Percentiles rank a stretch among this genome's conserved stretches.
These are phyloP conservation scores for Syzygium grande DNA, from an alignment of 345 rosid genomes.

Conservation along the genomic window DNA sequence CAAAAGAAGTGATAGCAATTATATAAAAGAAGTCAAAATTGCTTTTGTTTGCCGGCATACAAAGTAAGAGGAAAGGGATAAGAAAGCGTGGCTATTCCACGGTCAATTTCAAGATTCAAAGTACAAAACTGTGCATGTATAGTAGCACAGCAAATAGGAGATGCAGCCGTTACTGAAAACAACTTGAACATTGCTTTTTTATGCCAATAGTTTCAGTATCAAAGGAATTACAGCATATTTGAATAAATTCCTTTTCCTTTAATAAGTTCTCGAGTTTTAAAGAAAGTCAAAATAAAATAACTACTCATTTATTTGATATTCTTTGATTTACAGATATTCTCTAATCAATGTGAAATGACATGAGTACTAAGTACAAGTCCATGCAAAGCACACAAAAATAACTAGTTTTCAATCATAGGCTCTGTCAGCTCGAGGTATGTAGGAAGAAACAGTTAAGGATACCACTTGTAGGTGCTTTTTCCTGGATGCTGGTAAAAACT, in stretches of 20 bases:
- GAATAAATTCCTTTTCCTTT: neutral
- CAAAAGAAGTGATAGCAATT: neutral
- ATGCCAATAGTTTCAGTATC: neutral
- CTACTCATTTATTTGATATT: neutral
- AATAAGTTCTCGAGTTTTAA: neutral
- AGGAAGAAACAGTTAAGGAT: conserved; percentile 32
- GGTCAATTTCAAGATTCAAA: neutral
- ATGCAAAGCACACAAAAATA: neutral
- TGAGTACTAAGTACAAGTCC: neutral
- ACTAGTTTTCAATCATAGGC: neutral
- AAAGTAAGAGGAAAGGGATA: neutral
- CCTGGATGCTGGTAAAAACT: conserved; percentile 87
- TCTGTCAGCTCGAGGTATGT: neutral
- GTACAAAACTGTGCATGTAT: neutral
- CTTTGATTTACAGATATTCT: neutral
- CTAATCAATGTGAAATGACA: neutral
- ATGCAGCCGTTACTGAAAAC: neutral
- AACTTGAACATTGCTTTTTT: neutral
- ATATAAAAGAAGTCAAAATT: neutral
- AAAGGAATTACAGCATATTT: neutral
- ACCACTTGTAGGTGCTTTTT: conserved; percentile 78
- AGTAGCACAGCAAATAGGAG: neutral
- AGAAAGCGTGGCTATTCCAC: neutral
- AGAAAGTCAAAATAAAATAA: neutral
- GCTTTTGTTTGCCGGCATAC: neutral